Percentiles rank a stretch among this genome's conserved stretches.
Evolutionary conservation across 2,329 filamentous ascomycete species (phyloP).

Genomic region (Cordyceps militaris): DNA sequence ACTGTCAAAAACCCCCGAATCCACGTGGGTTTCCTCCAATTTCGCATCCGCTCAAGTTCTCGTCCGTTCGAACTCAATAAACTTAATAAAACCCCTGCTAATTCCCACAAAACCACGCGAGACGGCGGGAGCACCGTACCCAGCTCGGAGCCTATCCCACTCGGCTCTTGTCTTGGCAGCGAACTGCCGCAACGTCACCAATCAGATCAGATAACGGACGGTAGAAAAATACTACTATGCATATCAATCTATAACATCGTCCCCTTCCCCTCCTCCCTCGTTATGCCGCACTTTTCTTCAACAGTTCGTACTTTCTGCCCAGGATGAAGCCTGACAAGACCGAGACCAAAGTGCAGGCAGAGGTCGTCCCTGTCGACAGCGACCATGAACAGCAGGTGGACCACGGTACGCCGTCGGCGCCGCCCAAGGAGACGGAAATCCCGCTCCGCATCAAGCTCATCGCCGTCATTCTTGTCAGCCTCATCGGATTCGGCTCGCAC

Average conservation of each 20-base stretch:
- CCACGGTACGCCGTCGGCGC: not conserved
- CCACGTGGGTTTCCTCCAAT: not conserved
- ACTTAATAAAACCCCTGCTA: not conserved
- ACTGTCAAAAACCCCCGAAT: not conserved
- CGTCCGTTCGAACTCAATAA: not conserved
- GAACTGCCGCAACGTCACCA: not conserved
- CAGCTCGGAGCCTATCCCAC: not conserved
- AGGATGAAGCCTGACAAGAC: not conserved
- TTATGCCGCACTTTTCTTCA: not conserved
- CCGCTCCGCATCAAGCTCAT: slow-evolving; percentile 25
- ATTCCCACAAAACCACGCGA: not conserved
- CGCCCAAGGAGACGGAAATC: not conserved
- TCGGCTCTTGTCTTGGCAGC: not conserved
- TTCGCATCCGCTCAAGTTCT: not conserved
- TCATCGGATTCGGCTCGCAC: slow-evolving; percentile 52
- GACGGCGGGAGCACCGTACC: not conserved
- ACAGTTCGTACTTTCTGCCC: not conserved
- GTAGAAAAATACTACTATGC: not conserved
- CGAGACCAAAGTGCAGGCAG: not conserved
- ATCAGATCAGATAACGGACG: not conserved
- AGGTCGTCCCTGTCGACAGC: not conserved
- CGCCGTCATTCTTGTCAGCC: slow-evolving; percentile 42
- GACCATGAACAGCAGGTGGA: not conserved
- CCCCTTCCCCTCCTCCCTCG: not conserved
- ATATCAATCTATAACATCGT: not conserved